Base-by-base conservation (phyloP, 805 yeast genomes). In the Kodamaea restingae region DNA sequence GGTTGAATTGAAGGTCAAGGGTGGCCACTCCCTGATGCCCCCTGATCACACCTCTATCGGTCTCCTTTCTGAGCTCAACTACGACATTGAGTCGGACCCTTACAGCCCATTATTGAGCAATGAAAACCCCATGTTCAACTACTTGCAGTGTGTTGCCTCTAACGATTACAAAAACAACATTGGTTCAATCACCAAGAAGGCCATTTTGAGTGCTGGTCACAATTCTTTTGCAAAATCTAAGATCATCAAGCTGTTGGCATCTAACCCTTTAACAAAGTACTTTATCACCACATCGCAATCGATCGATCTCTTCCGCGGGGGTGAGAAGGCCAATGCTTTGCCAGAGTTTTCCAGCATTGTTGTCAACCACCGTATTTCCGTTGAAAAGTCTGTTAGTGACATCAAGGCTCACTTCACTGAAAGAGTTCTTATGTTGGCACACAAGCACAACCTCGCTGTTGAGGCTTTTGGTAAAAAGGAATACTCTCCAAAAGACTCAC, bases 31-130 rank as follows among this genome's bases (percentile, higher is more conserved):
- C 1, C 81, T 90, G 7, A 57, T 73, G n/a, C 93, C 95, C 7
- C 91, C 90, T 2, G 81, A 76, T 34, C 93, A 86, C 53, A 84
- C 95, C 4, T 73, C 84, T 2, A 84, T 87, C 60, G 95, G 93
- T 9, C 72, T 86, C 26, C 65, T 81, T 37, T 69, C 87, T 2
- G 78, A 81, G 41, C 63, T 85, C 40, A 67, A 81, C 8, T 58
- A 65, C 7, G 48, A 56, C 12, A 63, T 86, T 29, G 95, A 88
- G 56, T 56, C 59, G 8, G 71, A 75, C 43, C 81, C 80, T 6
- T 80, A 65, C 50, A 54, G 61, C 14, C 66, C 80, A 1, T 45
- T 62, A 9, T 57, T 84, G 26, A 60, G 76, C 7, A 47, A 59
- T 2, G 62, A 61, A 35, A 87, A 82, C 60, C 96, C 95, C 9